Percentiles rank a stretch among this genome's conserved stretches.
These are phyloP conservation scores for Micractinium conductrix DNA, from an alignment of 139 green algal species.

Conservation along the genomic window DNA sequence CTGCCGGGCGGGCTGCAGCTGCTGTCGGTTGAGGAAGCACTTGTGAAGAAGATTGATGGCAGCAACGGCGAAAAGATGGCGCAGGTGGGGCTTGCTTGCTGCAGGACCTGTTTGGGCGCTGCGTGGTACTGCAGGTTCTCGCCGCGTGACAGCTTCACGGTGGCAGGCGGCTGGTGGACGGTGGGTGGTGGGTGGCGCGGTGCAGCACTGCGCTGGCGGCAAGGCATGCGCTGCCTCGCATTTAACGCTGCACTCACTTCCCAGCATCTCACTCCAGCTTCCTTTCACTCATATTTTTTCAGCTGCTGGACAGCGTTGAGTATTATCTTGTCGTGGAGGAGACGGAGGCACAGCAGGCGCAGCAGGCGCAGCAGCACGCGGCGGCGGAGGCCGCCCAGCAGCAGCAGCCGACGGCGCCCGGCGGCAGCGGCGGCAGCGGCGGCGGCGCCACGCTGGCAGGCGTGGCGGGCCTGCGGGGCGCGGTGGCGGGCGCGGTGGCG, in stretches of 20 bases:
- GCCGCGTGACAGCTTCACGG: too few species aligned
- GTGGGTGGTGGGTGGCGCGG: too few species aligned
- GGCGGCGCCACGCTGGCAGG: not conserved
- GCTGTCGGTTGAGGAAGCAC: conserved; percentile 42
- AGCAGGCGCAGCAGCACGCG: conserved; percentile 3
- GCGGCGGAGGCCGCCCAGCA: too few species aligned
- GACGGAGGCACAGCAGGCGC: conserved; percentile 11
- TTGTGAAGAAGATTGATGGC: conserved; percentile 55
- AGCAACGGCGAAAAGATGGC: conserved; percentile 52
- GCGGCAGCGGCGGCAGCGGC: not conserved
- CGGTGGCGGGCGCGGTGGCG: not conserved
- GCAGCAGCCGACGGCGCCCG: conserved; percentile 1
- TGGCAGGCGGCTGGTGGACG: too few species aligned
- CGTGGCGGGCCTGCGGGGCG: not conserved
- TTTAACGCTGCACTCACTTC: too few species aligned
- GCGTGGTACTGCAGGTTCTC: too few species aligned
- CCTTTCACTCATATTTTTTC: too few species aligned
- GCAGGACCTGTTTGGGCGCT: too few species aligned
- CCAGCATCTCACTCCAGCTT: too few species aligned
- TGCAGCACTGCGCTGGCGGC: too few species aligned
- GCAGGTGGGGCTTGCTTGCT: too few species aligned
- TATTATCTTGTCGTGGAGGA: conserved; percentile 50
- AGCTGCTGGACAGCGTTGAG: conserved; percentile 49
- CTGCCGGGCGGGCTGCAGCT: conserved; percentile 54
- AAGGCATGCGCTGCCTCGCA: too few species aligned